phyloP scores from a whole-genome alignment of 768 basidiomycete genomes.

The Lepiota brunneoincarnata region DNA sequence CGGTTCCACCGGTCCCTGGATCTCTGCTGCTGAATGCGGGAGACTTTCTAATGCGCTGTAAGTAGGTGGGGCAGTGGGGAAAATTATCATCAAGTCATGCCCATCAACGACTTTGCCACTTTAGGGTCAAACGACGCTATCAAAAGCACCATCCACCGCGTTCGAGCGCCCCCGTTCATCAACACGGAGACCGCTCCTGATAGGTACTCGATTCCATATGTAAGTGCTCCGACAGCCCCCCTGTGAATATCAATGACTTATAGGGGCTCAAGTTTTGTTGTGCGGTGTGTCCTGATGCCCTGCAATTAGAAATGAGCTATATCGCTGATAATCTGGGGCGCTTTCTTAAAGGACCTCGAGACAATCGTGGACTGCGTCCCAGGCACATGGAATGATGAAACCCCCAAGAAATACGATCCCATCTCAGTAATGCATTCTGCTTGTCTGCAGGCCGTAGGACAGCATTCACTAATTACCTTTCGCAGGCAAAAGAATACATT shows the following conservation, averaged over 20 bases:
- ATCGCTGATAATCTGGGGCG: conserved; percentile 16
- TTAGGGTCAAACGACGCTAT: conserved; percentile 47
- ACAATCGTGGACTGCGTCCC: conserved; percentile 49
- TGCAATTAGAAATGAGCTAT: not conserved
- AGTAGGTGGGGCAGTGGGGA: conserved; percentile 14
- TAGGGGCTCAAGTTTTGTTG: conserved; percentile 26
- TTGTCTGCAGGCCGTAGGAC: not conserved
- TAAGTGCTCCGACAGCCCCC: conserved; percentile 24
- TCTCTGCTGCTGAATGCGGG: conserved; percentile 51
- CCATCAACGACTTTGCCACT: not conserved
- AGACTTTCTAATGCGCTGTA: conserved; percentile 50
- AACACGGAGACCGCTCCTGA: conserved; percentile 40
- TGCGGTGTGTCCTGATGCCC: conserved; percentile 23
- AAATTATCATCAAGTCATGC: not conserved
- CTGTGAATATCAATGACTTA: not conserved
- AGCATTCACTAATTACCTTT: too few relatives aligned
- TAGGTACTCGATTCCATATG: conserved; percentile 64
- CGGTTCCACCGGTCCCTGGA: conserved; percentile 41
- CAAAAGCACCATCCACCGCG: conserved; percentile 52
- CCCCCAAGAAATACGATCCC: conserved; percentile 49
- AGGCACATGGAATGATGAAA: conserved; percentile 42
- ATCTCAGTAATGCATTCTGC: conserved; percentile 26
- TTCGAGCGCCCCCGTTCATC: conserved; percentile 35
- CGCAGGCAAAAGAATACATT: conserved; percentile 34
- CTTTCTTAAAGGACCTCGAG: conserved; percentile 33